Conservation (phyloP, 2,329 filamentous ascomycete genomes). For the Clonostachys byssicola region DNA sequence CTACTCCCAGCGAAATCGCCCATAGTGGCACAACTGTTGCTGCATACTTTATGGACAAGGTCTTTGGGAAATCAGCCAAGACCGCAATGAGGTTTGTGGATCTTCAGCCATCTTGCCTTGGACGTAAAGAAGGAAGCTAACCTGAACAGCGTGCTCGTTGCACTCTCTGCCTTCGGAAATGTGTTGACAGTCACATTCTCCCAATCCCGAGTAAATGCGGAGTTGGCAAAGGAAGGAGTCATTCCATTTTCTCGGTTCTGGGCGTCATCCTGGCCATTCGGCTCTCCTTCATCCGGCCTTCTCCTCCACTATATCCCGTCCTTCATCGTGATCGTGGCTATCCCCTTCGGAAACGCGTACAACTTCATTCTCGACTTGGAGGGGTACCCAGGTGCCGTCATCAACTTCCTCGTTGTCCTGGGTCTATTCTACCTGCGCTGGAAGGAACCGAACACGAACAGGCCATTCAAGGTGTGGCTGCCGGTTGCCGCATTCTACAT, state of each 20-base stretch:
- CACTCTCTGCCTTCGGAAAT: slow-evolving; percentile 57
- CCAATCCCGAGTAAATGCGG: slow-evolving; percentile 56
- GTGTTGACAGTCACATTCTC: slow-evolving; percentile 58
- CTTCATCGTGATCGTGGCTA: slow-evolving; percentile 60
- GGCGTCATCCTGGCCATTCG: slow-evolving; percentile 65
- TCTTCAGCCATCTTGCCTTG: too few species aligned
- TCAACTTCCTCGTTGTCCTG: slow-evolving; percentile 9
- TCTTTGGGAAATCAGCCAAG: too few species aligned
- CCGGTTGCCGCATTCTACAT: too few species aligned
- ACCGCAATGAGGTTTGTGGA: too few species aligned
- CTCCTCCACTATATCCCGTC: slow-evolving; percentile 65
- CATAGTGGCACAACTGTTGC: too few species aligned
- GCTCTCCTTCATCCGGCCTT: slow-evolving; percentile 54
- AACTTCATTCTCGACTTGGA: slow-evolving; percentile 59
- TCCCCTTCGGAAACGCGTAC: slow-evolving; percentile 64
- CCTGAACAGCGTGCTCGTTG: slow-evolving; percentile 51
- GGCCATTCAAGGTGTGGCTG: too few species aligned
- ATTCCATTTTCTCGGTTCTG: slow-evolving; percentile 63
- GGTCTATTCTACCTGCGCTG: too few species aligned
- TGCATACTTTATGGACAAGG: too few species aligned
- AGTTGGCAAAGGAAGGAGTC: slow-evolving; percentile 66
- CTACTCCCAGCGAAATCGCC: too few species aligned
- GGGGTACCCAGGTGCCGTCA: slow-evolving; percentile 16
- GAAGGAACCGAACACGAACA: too few species aligned
- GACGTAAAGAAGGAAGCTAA: slow-evolving; percentile 16